Evolutionary conservation across 441 rosid species (phyloP), one percentile per base, ranked within the genome.

Genomic region (Cnidoscolus chayamansa): DNA sequence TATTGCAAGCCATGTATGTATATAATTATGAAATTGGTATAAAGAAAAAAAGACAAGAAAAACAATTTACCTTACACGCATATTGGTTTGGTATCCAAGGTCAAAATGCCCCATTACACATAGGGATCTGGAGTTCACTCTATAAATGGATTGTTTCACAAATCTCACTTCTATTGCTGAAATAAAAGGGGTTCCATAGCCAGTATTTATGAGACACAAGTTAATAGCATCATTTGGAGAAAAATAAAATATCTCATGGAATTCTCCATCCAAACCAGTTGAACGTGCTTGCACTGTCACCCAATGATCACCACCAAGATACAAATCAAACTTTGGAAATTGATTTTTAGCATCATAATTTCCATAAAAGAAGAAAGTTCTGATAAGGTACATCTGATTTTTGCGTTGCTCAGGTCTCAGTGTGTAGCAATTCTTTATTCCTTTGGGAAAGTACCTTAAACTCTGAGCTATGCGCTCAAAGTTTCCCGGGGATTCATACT

Each of bases 391-490:
- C 1, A 32, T 62, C 9, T 71, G 65, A 17, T 53, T 74, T 63
- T 68, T 74, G 1, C 80, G 78, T 12, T 62, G 45, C 7, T 37
- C 15, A 7, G 81, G 81, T 48, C 48, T 48, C 49, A 81, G 15
- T 1, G 45, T 67, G 63, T 81, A 81, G 48, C 83, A 80, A 62
- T 80, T 80, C 72, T 63, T 77, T 32, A 48, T 63, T 49, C 83
- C 83, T 68, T 77, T 11, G 5, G 82, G 73, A 55, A 79, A 79
- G 20, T 4, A 60, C 50, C 82, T 79, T 9, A 79, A 19, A 55
- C 31, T 70, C 59, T 5, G 58, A 6, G 9, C 0, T 15, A 10
- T 20, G 0, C 31, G 67, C 3, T 10, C 4, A n/a, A n/a, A 9
- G 8, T 31, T 3, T 10, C 64, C 25, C 0, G 79, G 53, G 0